Conservation (phyloP, 129 eudicot genomes). For the Tagetes erecta region DNA sequence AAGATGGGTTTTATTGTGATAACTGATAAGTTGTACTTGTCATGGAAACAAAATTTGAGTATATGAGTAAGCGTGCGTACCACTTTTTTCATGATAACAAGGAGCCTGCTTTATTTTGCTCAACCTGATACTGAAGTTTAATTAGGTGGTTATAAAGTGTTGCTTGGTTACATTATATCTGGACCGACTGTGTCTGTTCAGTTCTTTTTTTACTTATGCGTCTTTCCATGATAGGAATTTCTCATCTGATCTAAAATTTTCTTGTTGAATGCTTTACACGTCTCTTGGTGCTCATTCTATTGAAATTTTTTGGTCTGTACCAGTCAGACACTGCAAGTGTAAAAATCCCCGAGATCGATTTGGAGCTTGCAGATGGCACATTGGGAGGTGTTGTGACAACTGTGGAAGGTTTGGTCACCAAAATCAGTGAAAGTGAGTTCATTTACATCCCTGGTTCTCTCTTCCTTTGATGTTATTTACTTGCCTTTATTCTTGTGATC, state of each 20-base stretch:
- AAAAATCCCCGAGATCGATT: conserved; percentile 73
- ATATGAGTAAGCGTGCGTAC: background rate
- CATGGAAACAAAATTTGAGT: background rate
- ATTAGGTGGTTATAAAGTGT: background rate
- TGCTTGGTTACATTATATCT: conserved; percentile 9
- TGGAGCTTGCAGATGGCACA: conserved; percentile 91
- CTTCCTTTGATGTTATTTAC: background rate
- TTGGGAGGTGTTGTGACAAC: conserved; percentile 93
- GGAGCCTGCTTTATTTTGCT: background rate
- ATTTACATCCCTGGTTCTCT: background rate
- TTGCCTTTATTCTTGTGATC: background rate
- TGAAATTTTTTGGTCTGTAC: conserved; percentile 18
- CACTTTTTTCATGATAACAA: background rate
- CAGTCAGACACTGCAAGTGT: conserved; percentile 94
- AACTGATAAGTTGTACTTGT: background rate
- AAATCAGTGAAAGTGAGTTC: conserved; percentile 83
- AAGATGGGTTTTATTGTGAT: background rate
- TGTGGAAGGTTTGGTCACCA: conserved; percentile 84
- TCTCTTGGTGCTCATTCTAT: conserved; percentile 5
- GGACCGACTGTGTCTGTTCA: conserved; percentile 2
- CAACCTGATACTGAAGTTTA: conserved; percentile 1
- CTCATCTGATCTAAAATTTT: background rate
- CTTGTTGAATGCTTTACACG: background rate
- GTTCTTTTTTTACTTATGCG: background rate
- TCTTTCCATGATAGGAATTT: background rate